These are phyloP conservation scores for Stemphylium lycopersici DNA, from an alignment of 2,329 filamentous ascomycete genomes.

Conservation along the genomic window DNA sequence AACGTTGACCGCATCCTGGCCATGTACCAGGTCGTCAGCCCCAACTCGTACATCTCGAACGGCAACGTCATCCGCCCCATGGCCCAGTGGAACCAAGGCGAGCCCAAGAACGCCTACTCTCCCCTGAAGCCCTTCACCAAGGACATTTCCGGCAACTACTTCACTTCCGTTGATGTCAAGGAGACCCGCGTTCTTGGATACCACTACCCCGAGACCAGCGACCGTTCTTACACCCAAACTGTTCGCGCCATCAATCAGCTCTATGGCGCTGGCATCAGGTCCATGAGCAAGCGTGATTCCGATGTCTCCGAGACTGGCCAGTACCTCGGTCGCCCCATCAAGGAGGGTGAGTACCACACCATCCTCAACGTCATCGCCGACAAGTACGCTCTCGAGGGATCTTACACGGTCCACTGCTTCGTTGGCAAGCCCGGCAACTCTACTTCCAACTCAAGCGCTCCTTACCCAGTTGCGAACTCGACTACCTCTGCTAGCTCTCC, in stretches of 20 bases:
- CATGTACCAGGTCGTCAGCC: constrained; percentile 78
- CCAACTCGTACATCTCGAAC: constrained; percentile 68
- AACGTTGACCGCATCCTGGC: constrained; percentile 62
- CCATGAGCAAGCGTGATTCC: constrained; percentile 30
- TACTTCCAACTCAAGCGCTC: constrained; percentile 26
- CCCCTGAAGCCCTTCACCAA: constrained; percentile 47
- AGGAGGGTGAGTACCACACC: constrained; percentile 45
- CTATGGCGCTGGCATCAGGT: constrained; percentile 51
- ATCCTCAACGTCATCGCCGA: constrained; percentile 41
- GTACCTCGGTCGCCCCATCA: constrained; percentile 41
- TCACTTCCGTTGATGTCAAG: constrained; percentile 38
- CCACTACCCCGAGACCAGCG: constrained; percentile 45
- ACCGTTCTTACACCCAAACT: constrained; percentile 29
- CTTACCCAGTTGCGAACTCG: constrained; percentile 27
- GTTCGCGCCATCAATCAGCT: constrained; percentile 36
- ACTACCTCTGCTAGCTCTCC: constrained; percentile 13
- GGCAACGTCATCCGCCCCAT: constrained; percentile 39
- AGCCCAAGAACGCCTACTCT: constrained; percentile 60
- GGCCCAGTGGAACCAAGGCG: constrained; percentile 51
- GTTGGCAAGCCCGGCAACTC: constrained; percentile 39
- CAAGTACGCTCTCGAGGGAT: constrained; percentile 45
- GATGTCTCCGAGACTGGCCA: constrained; percentile 22
- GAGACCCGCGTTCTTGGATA: constrained; percentile 52
- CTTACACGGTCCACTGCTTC: constrained; percentile 47
- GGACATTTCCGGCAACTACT: constrained; percentile 54